These are phyloP conservation scores for Fusarium temperatum DNA, from an alignment of 2,329 filamentous ascomycete genomes.

Conservation along the genomic window DNA sequence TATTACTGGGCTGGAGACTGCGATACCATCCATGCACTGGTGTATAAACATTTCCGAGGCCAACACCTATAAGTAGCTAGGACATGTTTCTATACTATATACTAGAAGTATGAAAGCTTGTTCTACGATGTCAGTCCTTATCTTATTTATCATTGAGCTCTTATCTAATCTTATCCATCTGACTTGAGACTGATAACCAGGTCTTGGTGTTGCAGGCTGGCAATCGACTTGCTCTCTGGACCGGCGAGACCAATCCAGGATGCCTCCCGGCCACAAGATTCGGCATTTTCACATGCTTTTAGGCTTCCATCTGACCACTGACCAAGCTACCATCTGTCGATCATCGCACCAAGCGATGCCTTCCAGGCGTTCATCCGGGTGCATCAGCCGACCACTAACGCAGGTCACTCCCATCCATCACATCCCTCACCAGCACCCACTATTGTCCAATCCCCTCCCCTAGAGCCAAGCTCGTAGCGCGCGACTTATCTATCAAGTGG, in stretches of 20 bases:
- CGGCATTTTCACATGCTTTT: neutral
- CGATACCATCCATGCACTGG: fast-evolving
- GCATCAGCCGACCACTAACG: neutral
- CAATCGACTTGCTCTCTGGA: fast-evolving
- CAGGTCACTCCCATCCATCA: neutral
- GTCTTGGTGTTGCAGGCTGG: neutral
- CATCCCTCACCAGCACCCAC: neutral
- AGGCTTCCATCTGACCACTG: neutral
- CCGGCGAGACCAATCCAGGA: neutral
- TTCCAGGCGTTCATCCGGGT: neutral
- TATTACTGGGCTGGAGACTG: no score
- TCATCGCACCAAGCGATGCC: neutral
- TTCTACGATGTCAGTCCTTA: no score
- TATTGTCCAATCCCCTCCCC: neutral
- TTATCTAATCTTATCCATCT: neutral
- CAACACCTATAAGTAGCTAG: no score
- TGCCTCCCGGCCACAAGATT: neutral
- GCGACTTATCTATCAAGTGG: neutral
- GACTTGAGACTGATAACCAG: neutral
- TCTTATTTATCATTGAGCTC: neutral
- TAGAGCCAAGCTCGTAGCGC: neutral
- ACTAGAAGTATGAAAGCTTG: fast-evolving
- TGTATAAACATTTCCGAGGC: neutral
- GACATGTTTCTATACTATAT: fast-evolving
- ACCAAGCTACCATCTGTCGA: neutral